Conservation (phyloP, 768 basidiomycete genomes). For the Neoboletus subvelutipes region DNA sequence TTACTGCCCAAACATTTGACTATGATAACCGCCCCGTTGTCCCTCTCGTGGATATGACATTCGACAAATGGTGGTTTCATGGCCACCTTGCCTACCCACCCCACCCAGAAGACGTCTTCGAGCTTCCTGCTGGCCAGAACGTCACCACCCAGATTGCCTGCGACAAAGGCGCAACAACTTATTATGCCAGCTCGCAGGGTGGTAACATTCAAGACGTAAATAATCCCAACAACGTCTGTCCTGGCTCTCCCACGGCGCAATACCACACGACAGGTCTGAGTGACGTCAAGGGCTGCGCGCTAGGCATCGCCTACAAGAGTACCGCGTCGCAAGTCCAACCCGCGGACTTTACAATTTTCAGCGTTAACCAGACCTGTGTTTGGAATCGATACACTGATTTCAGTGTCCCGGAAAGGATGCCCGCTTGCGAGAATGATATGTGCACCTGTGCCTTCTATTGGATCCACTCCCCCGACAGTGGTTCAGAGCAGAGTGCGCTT, state of each 20-base stretch:
- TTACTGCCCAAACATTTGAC: constrained; percentile 49
- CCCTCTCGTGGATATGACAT: constrained; percentile 39
- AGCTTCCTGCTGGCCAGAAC: constrained; percentile 56
- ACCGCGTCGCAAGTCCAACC: constrained; percentile 57
- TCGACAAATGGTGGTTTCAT: constrained; percentile 61
- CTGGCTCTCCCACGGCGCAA: constrained; percentile 39
- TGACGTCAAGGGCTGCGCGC: constrained; percentile 61
- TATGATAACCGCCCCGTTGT: constrained; percentile 66
- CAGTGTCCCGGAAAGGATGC: constrained; percentile 64
- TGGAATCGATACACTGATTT: constrained; percentile 72
- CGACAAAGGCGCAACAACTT: constrained; percentile 62
- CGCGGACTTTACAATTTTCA: constrained; percentile 70
- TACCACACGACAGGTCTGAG: constrained; percentile 57
- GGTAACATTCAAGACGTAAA: constrained; percentile 49
- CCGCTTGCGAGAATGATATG: constrained; percentile 59
- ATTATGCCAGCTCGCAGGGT: constrained; percentile 49
- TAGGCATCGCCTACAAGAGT: constrained; percentile 77
- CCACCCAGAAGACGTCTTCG: constrained; percentile 52
- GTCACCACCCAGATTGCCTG: constrained; percentile 56
- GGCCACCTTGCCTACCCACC: constrained; percentile 59
- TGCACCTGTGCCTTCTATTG: constrained; percentile 76
- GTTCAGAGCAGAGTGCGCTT: constrained; percentile 60
- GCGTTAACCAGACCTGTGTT: constrained; percentile 73
- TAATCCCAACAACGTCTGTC: constrained; percentile 54
- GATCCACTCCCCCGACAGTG: constrained; percentile 62